A percentile compares a stretch with the other conserved stretches of the same genome.
Evolutionary conservation across 2,329 filamentous ascomycete genomes (phyloP).

Genomic region (Paradendryphiella salina): DNA sequence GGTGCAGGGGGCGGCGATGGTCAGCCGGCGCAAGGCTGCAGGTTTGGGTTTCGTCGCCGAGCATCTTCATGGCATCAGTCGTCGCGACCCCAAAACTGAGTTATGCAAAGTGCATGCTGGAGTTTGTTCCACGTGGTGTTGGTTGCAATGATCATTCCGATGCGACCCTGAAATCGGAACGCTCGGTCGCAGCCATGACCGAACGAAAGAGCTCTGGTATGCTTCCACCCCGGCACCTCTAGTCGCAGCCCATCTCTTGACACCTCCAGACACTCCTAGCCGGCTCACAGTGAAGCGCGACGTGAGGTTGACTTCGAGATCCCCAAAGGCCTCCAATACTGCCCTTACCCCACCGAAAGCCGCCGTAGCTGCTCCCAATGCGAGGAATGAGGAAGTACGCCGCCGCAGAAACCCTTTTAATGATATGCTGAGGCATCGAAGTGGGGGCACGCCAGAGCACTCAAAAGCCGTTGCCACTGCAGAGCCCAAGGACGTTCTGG

Average conservation of each 20-base stretch:
- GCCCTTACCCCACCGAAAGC: slow-evolving; percentile 41
- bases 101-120: neutral
- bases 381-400: slow-evolving; percentile 38
- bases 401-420: slow-evolving; percentile 38
- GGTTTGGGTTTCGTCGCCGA: slow-evolving; percentile 11
- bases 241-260: neutral
- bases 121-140: neutral
- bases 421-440: slow-evolving; percentile 33
- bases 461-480: slow-evolving; percentile 1
- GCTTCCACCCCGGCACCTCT: neutral
- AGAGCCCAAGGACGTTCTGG: slow-evolving; percentile 1
- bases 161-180: slow-evolving; percentile 21
- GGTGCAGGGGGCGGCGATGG: slow-evolving; percentile 22
- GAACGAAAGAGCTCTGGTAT: slow-evolving; percentile 40
- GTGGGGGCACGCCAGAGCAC: slow-evolving; percentile 3
- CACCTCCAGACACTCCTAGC: slow-evolving; percentile 27
- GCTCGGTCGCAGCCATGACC: slow-evolving; percentile 29
- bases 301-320: slow-evolving; percentile 28
- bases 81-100: slow-evolving; percentile 1
- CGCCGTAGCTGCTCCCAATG: slow-evolving; percentile 31
- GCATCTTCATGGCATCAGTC: slow-evolving; percentile 5
- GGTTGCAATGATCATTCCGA: slow-evolving; percentile 15
- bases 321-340: slow-evolving; percentile 24
- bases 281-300: slow-evolving; percentile 34
- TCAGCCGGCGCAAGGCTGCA: slow-evolving; percentile 20